Conservation (phyloP, 2,329 filamentous ascomycete genomes). For the Neonectria sp. region DNA sequence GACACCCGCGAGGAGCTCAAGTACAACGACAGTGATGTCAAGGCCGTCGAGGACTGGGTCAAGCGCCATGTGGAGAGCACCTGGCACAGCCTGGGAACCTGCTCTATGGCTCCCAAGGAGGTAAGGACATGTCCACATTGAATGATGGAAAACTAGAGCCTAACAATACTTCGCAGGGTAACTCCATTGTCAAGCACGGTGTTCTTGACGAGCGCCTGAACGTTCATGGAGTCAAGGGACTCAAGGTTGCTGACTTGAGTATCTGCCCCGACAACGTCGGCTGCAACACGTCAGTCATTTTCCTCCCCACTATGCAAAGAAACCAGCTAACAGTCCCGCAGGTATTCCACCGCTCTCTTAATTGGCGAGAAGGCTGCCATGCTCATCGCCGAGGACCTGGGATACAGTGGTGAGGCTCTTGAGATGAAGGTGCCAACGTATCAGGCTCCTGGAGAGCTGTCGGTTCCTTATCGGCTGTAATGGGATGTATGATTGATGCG, state of each 20-base stretch:
- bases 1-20: constrained; percentile 74
- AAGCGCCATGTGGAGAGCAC: constrained; percentile 83
- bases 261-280: constrained; percentile 87
- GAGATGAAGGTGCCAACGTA: constrained; percentile 83
- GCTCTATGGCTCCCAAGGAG: constrained; percentile 83
- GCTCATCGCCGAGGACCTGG: constrained; percentile 80
- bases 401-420: constrained; percentile 79
- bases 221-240: constrained; percentile 81
- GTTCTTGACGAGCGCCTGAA: constrained; percentile 84
- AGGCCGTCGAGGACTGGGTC: constrained; percentile 78
- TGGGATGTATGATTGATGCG: neutral
- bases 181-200: constrained; percentile 85
- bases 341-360: constrained; percentile 78
- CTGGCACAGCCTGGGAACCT: constrained; percentile 67
- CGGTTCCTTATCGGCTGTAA: constrained; percentile 59
- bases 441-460: constrained; percentile 67
- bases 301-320: constrained; percentile 34
- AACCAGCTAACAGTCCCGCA: constrained; percentile 48
- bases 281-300: constrained; percentile 70
- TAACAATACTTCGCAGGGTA: constrained; percentile 64
- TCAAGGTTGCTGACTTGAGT: constrained; percentile 83
- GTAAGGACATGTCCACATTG: neutral
- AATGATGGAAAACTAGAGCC: neutral
- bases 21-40: constrained; percentile 75
- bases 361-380: constrained; percentile 83